phyloP scores from a whole-genome alignment of 2,329 filamentous ascomycete species.

The Phaeosphaeria sp. region DNA sequence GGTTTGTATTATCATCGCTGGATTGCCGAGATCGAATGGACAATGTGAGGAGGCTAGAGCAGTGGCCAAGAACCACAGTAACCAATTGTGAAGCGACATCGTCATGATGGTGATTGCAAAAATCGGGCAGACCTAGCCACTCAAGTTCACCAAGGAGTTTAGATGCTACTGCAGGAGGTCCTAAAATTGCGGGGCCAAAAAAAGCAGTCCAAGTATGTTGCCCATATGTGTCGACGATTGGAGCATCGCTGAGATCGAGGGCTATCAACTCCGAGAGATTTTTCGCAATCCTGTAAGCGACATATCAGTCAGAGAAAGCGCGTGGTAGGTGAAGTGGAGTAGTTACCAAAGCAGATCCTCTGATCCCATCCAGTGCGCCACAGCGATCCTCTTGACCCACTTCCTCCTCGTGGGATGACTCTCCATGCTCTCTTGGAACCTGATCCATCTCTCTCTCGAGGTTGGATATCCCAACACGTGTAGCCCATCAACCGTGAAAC shows the following conservation, averaged over 20 bases:
- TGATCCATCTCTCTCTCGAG: slow-evolving; percentile 22
- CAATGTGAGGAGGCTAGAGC: slow-evolving; percentile 20
- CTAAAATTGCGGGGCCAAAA: background rate
- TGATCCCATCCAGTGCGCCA: slow-evolving; percentile 31
- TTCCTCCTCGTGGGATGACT: slow-evolving; percentile 4
- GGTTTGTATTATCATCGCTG: slow-evolving; percentile 1
- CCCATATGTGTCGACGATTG: background rate
- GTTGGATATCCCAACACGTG: slow-evolving; percentile 9
- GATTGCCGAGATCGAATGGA: slow-evolving; percentile 26
- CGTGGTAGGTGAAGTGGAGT: too few relatives aligned
- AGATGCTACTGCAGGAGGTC: background rate
- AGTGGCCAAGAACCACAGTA: slow-evolving; percentile 8
- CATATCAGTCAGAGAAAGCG: background rate
- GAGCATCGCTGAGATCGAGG: slow-evolving; percentile 29
- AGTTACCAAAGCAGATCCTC: slow-evolving; percentile 28
- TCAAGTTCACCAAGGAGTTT: slow-evolving; percentile 10
- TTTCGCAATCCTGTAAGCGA: slow-evolving; percentile 16
- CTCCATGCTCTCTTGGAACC: slow-evolving; percentile 17
- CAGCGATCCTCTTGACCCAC: slow-evolving; percentile 29
- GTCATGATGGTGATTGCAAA: slow-evolving; percentile 1
- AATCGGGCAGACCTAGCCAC: slow-evolving; percentile 29
- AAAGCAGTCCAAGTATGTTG: background rate
- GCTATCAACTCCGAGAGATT: slow-evolving; percentile 18
- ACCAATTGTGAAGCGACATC: background rate
- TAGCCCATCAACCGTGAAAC: slow-evolving; percentile 11